These are phyloP conservation scores for Tricholoma flavovirens DNA, from an alignment of 768 basidiomycete genomes.

Conservation along the genomic window DNA sequence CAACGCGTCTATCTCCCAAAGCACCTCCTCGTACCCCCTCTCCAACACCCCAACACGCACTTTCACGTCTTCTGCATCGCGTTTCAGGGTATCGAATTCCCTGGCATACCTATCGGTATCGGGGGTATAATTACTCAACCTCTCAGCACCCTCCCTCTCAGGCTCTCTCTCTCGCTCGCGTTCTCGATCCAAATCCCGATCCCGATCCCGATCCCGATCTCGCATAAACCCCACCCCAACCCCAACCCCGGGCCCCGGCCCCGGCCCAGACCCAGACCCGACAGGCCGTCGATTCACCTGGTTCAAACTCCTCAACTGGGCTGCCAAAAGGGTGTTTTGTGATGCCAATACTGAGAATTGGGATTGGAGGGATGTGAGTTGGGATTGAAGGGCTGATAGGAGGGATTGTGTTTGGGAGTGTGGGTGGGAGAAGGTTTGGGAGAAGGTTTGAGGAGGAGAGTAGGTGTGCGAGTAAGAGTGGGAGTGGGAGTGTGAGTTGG, in stretches of 20 bases:
- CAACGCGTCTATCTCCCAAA: conserved; percentile 33
- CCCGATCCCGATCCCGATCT: too few relatives aligned
- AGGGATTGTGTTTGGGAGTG: conserved; percentile 13
- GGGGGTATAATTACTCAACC: neutral
- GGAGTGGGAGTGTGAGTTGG: conserved; percentile 14
- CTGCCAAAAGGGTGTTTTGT: neutral
- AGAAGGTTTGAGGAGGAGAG: conserved; percentile 1
- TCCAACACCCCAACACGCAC: conserved; percentile 30
- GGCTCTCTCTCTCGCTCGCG: too few relatives aligned
- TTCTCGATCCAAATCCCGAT: too few relatives aligned
- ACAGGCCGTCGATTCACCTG: too few relatives aligned
- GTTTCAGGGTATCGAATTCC: conserved; percentile 4
- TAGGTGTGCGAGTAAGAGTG: conserved; percentile 22
- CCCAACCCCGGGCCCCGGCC: neutral
- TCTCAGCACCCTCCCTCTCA: too few relatives aligned
- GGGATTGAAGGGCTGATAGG: conserved; percentile 23
- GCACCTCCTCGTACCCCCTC: conserved; percentile 32
- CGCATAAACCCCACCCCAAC: too few relatives aligned
- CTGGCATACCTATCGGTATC: too few relatives aligned
- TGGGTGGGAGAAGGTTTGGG: conserved; percentile 1
- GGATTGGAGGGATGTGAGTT: conserved; percentile 24
- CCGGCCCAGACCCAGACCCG: too few relatives aligned
- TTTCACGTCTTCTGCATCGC: conserved; percentile 15
- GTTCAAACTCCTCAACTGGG: neutral
- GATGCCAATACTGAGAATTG: conserved; percentile 14